Percentiles rank a stretch among this genome's conserved stretches.
Conservation (phyloP, 345 rosid genomes). For the Adansonia digitata region DNA sequence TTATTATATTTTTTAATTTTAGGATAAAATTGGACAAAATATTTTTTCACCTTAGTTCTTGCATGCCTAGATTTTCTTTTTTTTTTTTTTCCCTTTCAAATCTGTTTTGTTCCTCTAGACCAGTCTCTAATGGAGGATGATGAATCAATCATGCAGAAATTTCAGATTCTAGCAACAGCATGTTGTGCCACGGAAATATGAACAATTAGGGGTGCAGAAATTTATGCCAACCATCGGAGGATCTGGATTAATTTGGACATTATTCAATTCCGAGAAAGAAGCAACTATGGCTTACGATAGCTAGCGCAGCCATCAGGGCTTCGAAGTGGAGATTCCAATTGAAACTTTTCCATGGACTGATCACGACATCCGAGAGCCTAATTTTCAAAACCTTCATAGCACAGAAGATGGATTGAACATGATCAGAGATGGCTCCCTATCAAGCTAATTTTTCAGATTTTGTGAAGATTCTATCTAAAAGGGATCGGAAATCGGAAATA, state of each 20-base stretch:
- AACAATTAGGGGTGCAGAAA: constrained; percentile 68
- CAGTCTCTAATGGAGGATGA: constrained; percentile 16
- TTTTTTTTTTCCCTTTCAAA: not conserved
- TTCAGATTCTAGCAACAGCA: constrained; percentile 22
- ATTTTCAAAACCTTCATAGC: constrained; percentile 33
- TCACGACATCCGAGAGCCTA: constrained; percentile 35
- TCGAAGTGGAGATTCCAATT: constrained; percentile 38
- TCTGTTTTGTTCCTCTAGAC: not conserved
- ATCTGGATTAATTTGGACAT: constrained; percentile 75
- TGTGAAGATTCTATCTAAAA: no score
- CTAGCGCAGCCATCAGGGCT: constrained; percentile 47
- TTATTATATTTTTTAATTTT: no score
- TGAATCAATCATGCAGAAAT: constrained; percentile 27
- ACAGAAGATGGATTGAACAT: no score
- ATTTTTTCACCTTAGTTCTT: no score
- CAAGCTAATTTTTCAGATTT: no score
- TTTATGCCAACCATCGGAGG: constrained; percentile 44
- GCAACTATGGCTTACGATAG: constrained; percentile 68
- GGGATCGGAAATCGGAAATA: no score
- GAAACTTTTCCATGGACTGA: constrained; percentile 57
- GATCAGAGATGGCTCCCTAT: no score
- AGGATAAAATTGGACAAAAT: no score
- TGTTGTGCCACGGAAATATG: constrained; percentile 47
- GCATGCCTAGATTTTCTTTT: not conserved
- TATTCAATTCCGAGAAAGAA: constrained; percentile 43